These are phyloP conservation scores for Pelargonium nanum DNA, from an alignment of 345 rosid genomes.

Conservation along the genomic window DNA sequence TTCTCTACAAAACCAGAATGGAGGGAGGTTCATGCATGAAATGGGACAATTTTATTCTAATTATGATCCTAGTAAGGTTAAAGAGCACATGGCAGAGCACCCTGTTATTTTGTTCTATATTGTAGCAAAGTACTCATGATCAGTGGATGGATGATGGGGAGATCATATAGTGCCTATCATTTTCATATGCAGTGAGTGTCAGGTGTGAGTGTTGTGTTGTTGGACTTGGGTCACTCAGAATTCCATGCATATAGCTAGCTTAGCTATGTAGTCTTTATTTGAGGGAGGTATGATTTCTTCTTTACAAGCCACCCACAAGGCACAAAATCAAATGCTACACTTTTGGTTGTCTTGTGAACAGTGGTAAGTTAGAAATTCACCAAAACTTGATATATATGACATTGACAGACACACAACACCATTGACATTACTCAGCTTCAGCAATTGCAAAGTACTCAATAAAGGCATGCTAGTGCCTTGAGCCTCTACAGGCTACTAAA, in stretches of 20 bases:
- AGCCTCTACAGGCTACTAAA: too few species aligned
- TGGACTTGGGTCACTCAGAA: neutral
- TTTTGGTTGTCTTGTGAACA: neutral
- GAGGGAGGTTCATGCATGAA: too few species aligned
- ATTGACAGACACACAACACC: neutral
- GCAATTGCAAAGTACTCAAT: neutral
- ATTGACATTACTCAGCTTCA: neutral
- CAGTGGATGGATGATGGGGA: neutral
- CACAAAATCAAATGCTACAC: neutral
- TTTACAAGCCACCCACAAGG: neutral
- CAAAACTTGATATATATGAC: neutral
- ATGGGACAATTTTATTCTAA: too few species aligned
- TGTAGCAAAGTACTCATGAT: neutral
- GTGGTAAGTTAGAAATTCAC: neutral
- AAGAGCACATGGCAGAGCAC: neutral
- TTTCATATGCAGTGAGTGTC: neutral
- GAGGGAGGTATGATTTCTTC: neutral
- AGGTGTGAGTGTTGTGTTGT: neutral
- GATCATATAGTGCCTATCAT: neutral
- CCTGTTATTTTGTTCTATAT: neutral
- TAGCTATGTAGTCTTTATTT: neutral
- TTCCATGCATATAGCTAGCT: neutral
- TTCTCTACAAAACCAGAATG: too few species aligned
- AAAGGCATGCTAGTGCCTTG: neutral
- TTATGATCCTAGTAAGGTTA: neutral